Evolutionary conservation across 805 yeast species (phyloP).

Genomic region (Lipomyces chichibuensis): DNA sequence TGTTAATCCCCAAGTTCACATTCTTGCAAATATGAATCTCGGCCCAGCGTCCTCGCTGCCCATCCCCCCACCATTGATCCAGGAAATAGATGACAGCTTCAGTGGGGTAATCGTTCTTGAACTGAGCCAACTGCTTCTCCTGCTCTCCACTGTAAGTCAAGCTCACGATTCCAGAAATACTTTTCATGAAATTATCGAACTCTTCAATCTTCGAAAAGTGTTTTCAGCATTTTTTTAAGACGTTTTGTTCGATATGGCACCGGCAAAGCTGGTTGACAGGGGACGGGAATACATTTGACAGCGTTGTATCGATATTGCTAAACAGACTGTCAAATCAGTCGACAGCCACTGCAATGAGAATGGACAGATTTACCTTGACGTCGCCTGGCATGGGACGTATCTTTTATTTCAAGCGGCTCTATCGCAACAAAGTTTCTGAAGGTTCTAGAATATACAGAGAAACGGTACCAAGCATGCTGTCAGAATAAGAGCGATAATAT

Average conservation of each 20-base stretch:
- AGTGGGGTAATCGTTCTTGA: not conserved
- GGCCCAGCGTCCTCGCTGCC: not conserved
- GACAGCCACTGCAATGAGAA: too few species aligned
- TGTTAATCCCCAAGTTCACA: not conserved
- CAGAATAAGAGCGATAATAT: too few species aligned
- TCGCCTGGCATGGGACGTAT: too few species aligned
- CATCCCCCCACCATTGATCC: not conserved
- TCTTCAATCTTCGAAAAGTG: not conserved
- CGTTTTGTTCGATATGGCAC: not conserved
- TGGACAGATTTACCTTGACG: too few species aligned
- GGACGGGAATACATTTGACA: not conserved
- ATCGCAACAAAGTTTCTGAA: too few species aligned
- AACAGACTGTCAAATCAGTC: too few species aligned
- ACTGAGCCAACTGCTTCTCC: not conserved
- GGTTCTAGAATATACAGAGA: too few species aligned
- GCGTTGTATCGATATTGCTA: too few species aligned
- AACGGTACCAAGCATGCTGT: too few species aligned
- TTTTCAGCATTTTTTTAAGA: not conserved
- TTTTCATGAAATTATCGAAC: not conserved
- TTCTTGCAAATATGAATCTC: not conserved
- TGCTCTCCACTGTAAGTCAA: not conserved
- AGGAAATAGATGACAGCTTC: not conserved
- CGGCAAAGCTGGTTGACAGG: not conserved
- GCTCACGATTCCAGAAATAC: not conserved
- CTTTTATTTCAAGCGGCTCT: too few species aligned